Evolutionary conservation across 148 eudicot genomes (phyloP).

Genomic region (Nepenthes mirabilis): DNA sequence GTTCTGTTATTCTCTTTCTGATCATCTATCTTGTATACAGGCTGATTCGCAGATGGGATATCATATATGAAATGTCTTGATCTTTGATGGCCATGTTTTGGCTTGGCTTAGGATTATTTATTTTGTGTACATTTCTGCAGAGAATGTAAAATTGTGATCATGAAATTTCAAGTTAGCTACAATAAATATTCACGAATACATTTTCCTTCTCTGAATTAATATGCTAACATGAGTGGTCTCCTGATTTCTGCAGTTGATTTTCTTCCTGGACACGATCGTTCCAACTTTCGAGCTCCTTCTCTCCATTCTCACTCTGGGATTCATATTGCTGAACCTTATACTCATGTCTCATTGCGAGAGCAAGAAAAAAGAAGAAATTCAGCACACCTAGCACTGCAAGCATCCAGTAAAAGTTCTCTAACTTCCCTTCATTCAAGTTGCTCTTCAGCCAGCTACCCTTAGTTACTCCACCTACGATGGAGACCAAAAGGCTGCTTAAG

Average conservation of each 20-base stretch:
- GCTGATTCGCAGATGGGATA: no score
- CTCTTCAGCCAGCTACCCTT: conserved; percentile 38
- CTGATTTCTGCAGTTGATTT: neutral
- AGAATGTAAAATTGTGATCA: no score
- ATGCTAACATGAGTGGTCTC: no score
- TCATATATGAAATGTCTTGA: no score
- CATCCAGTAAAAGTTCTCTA: conserved; percentile 54
- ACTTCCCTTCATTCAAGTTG: conserved; percentile 29
- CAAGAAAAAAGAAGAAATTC: conserved; percentile 32
- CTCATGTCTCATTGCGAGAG: conserved; percentile 37
- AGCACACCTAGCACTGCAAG: conserved; percentile 36
- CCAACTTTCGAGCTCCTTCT: conserved; percentile 24
- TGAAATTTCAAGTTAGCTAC: no score
- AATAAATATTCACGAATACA: no score
- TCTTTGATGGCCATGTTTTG: no score
- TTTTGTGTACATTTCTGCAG: no score
- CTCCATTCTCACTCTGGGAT: neutral
- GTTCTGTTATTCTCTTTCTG: no score
- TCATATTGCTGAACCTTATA: conserved; percentile 31
- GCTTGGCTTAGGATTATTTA: no score
- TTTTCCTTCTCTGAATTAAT: neutral
- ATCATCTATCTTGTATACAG: no score
- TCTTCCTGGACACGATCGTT: conserved; percentile 13
- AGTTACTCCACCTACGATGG: conserved; percentile 29
- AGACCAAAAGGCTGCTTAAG: conserved; percentile 44